Conservation (phyloP, 768 basidiomycete genomes). For the Rhodotorula paludigena region DNA sequence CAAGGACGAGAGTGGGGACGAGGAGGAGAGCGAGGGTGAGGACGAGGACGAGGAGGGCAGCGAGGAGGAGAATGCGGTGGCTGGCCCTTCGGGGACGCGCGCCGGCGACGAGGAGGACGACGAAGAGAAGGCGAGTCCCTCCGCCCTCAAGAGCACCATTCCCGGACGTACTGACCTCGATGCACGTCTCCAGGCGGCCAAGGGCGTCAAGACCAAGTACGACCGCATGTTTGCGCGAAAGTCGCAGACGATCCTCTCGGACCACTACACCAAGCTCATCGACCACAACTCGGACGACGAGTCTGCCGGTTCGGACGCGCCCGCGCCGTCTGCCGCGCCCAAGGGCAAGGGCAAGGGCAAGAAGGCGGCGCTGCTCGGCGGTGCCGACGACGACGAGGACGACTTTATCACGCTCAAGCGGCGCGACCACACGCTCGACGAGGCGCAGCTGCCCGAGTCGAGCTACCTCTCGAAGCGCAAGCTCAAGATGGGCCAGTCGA, state of each 20-base stretch:
- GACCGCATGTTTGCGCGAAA: conserved; percentile 97
- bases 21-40: conserved; percentile 15
- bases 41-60: conserved; percentile 5
- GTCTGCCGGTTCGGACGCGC: too few species aligned
- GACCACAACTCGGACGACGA: conserved; percentile 63
- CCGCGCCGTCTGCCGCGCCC: too few species aligned
- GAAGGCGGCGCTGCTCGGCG: conserved; percentile 41
- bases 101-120: conserved; percentile 41
- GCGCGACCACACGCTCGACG: conserved; percentile 69
- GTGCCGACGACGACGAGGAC: conserved; percentile 51
- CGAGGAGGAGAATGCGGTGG: not conserved
- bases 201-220: conserved; percentile 65
- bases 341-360: too few species aligned
- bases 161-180: not conserved
- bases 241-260: conserved; percentile 85
- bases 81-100: not conserved
- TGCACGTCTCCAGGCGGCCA: not conserved
- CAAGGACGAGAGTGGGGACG: conserved; percentile 25
- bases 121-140: conserved; percentile 42
- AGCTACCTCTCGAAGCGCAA: conserved; percentile 75
- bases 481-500: conserved; percentile 65
- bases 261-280: conserved; percentile 82
- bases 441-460: conserved; percentile 43
- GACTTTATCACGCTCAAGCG: conserved; percentile 94
- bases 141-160: not conserved